phyloP scores from a whole-genome alignment of 345 rosid species.

The Clausena lansium region DNA sequence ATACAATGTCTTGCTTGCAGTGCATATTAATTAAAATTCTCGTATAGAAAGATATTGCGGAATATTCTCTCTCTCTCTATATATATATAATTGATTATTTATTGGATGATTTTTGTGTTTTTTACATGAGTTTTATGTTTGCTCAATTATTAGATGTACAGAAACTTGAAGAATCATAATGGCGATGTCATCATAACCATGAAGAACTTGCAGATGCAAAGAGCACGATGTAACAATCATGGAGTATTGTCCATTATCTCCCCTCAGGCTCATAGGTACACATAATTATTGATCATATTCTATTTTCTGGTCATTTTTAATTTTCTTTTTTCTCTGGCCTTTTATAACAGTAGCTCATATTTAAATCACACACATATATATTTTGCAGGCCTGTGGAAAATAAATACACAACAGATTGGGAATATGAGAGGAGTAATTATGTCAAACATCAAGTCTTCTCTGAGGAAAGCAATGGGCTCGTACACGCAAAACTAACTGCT shows the following conservation, averaged over 20 bases:
- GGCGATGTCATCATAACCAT: background rate
- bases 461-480: slow-evolving; percentile 1
- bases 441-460: background rate
- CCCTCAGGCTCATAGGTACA: slow-evolving; percentile 13
- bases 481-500: background rate
- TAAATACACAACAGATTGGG: background rate
- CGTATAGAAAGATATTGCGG: too few species aligned
- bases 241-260: slow-evolving; percentile 5
- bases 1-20: background rate
- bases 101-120: background rate
- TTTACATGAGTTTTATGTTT: background rate
- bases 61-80: background rate
- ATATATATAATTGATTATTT: too few species aligned
- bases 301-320: background rate
- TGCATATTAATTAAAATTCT: too few species aligned
- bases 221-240: background rate
- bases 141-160: slow-evolving; percentile 20
- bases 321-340: too few species aligned
- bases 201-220: slow-evolving; percentile 10
- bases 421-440: background rate
- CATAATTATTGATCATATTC: too few species aligned
- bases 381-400: slow-evolving; percentile 6
- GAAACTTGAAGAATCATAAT: background rate
- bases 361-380: too few species aligned
- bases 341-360: too few species aligned